Base-by-base conservation (phyloP, 108 stramenopile genomes). In the Pseudonitzschia multistriata region DNA sequence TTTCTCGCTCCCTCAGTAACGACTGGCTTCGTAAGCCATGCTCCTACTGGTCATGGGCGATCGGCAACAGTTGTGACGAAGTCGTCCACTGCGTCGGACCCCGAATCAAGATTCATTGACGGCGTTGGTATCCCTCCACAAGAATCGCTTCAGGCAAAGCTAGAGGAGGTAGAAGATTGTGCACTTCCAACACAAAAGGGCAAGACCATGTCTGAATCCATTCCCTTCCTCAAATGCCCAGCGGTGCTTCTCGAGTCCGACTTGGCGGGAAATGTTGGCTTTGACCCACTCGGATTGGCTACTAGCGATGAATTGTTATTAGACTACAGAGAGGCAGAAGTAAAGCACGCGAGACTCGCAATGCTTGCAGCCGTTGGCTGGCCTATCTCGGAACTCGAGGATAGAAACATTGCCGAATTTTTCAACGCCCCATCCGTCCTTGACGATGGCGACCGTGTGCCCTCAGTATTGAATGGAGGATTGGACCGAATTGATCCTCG, bases 361-460 rank as follows among this genome's bases (percentile, higher is more conserved):
- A 94, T 94, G 93, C 66, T 94, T 70, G 87, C 92, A 27, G 91
- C 89, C 27, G 79, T 85, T 25, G 94, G 92, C 25, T 93, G 91
- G 91, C 94, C 94, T 0, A 39, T 86, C 0, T 81, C 85, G 7
- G 94, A 95, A 76, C 62, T 92, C 21, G 78, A 82, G 54, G 88
- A 95, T 74, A 62, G 73, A 54, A 55, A 34, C 30, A 82, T 95
- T 79, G 87, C 91, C 22, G 57, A 81, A 42, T 68, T 59, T 33
- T 78, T 91, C 37, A 52, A 84, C 50, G 37, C 83, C 15, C 33
- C 72, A 29, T 54, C 88, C 10, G 56, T 68, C 19, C 31, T 92
- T 22, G 88, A 89, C 52, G 72, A 67, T 13, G 57, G 77, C 42
- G 91, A 88, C 62, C 81, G 91, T 15, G 94, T 74, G 14, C 90